phyloP scores from a whole-genome alignment of 768 basidiomycete genomes.

The Leccinum uliginosum region DNA sequence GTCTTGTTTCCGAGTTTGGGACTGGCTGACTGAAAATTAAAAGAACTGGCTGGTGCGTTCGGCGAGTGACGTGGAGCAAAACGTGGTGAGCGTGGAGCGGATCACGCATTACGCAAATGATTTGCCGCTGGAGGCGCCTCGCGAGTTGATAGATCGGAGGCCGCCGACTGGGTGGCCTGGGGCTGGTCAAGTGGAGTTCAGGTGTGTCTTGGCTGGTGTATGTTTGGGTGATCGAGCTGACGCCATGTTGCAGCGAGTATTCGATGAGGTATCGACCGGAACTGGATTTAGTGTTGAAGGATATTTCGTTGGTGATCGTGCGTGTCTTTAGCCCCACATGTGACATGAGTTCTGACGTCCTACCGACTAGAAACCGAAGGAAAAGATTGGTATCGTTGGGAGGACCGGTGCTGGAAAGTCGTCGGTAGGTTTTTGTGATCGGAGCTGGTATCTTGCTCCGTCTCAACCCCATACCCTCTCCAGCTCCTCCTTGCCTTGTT shows the following conservation, averaged over 20 bases:
- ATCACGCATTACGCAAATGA: conserved; percentile 73
- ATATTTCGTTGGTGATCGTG: conserved; percentile 68
- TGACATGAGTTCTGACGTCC: conserved; percentile 3
- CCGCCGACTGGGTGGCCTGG: conserved; percentile 66
- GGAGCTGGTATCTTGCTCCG: background rate
- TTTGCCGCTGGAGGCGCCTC: conserved; percentile 68
- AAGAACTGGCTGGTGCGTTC: conserved; percentile 82
- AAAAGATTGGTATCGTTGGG: conserved; percentile 89
- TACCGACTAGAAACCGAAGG: conserved; percentile 56
- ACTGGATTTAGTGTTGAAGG: conserved; percentile 74
- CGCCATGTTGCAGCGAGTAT: conserved; percentile 45
- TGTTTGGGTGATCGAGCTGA: background rate
- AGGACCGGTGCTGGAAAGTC: conserved; percentile 81
- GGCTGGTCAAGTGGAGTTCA: conserved; percentile 69
- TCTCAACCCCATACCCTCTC: background rate
- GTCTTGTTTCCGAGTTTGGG: background rate
- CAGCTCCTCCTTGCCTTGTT: conserved; percentile 69
- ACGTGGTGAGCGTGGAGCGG: conserved; percentile 86
- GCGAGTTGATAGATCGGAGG: conserved; percentile 57
- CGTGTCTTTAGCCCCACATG: conserved; percentile 9
- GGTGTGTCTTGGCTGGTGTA: conserved; percentile 34
- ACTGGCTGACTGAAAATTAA: background rate
- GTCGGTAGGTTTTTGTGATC: conserved; percentile 41
- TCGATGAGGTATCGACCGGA: conserved; percentile 78
- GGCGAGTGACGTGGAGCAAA: conserved; percentile 86